Base-by-base conservation (phyloP, 306 rosid genomes). In the Mucuna pruriens region DNA sequence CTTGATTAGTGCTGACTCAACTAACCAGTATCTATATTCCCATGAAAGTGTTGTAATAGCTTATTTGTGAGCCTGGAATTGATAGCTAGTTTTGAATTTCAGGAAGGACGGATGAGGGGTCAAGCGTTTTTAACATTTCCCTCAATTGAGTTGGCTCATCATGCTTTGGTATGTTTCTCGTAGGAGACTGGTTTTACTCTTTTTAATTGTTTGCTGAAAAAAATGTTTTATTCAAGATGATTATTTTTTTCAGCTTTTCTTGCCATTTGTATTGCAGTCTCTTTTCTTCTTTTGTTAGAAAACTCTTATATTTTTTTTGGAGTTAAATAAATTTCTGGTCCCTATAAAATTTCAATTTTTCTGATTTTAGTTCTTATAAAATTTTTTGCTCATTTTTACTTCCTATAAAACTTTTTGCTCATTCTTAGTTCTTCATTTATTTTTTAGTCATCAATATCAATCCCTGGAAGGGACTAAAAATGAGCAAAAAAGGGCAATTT, bases 71-170 rank as follows among this genome's bases (percentile, higher is more conserved):
- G 64, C 84, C 76, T 61, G 20, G 64, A 85, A 36, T n/a, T 80
- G 36, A 58, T 20, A 9, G 25, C 40, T 66, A 38, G 6, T 78
- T 74, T 71, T 81, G 64, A 73, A 81, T 92, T 82, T 83, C 95
- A 93, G 99, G 99, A 93, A 87, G 98, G 99, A 86, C 88, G 98
- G 86, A 95, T 95, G 99, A 91, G 94, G 84, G 98, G 97, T 66
- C 99, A 95, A 89, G 97, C 98, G 2, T 95, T 95, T 81, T 63
- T 95, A 84, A 95, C 98, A 69, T 91, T 95, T 84, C 98, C 99
- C 48, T 89, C 97, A 13, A 67, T 84, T 80, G 98, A 93, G 74
- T 81, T 91, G 79, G 97, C 98, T 77, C 95, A 89, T 83, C 89
- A 51, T 69, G 99, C 94, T 67, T 86, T 95, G 92, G 98, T 95